Evolutionary conservation across 768 basidiomycete species (phyloP), one percentile per base, ranked within the genome.

Genomic region (Phylloporus arenicola): DNA sequence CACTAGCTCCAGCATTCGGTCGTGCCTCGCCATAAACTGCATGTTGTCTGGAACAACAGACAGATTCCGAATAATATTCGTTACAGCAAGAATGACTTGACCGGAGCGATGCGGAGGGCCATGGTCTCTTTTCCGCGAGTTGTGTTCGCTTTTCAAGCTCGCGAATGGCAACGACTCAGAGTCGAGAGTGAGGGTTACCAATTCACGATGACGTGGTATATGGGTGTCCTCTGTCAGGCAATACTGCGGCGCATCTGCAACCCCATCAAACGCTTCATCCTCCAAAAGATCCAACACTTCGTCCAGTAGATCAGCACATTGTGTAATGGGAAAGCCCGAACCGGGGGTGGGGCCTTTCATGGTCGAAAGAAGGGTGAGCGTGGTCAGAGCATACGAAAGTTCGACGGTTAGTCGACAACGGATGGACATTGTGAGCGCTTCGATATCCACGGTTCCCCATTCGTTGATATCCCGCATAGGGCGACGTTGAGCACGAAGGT

Each of bases 381-480:
- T 89, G 19, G 92, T 92, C 57, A 99, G 71, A 5, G 88, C 91
- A 64, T 93, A 98, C 4, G 92, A 86, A 47, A 94, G 71, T 67
- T 99, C 95, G 41, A 81, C 76, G 9, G 84, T 77, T 37, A 97
- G 70, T 31, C 94, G 77, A 31, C 89, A 95, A 29, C 93, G 86
- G 35, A 99, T 71, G 27, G 89, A 88, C 86, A 99, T 84, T n/a
- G 84, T 84, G 44, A 99, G 75, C n/a, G 83, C 83, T 62, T 96
- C 93, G 51, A 97, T 83, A 59, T 98, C 94, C 44, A 95, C 81
- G 8, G 75, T 77, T 19, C 91, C 92, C 83, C 93, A 91, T 47
- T 94, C 91, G 62, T 84, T 83, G 55, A 90, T 77, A 45, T 85
- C 81, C 50, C 87, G 78, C 59, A 86, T 65, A 6, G 79, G 75